phyloP scores from a whole-genome alignment of 2,329 filamentous ascomycete species.

The Penicillium hesseltinei region DNA sequence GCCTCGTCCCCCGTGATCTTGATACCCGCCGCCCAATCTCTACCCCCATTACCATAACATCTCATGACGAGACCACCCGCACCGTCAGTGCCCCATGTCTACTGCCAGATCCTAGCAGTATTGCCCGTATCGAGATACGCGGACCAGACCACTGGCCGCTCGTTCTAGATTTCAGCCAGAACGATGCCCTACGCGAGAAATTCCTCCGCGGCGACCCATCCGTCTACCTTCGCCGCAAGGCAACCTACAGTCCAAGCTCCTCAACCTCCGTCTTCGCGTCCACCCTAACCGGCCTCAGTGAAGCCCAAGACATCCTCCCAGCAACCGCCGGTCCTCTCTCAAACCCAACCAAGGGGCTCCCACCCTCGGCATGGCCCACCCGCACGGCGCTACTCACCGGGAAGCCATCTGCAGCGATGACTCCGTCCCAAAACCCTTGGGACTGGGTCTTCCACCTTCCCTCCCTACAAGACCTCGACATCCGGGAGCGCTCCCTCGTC shows the following conservation, averaged over 20 bases:
- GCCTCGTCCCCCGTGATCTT: conserved; percentile 82
- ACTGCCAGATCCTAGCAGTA: conserved; percentile 46
- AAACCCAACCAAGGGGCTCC: conserved; percentile 26
- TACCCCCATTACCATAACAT: conserved; percentile 66
- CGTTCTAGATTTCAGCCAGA: conserved; percentile 68
- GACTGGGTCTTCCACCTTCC: conserved; percentile 72
- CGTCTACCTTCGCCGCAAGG: conserved; percentile 69
- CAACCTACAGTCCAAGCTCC: conserved; percentile 61
- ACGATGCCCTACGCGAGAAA: conserved; percentile 60
- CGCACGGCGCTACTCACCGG: conserved; percentile 24
- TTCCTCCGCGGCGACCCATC: conserved; percentile 67
- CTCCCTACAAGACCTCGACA: conserved; percentile 53
- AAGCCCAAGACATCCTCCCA: conserved; percentile 49
- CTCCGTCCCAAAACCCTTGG: conserved; percentile 52
- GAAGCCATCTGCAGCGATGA: conserved; percentile 24
- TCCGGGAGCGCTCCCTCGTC: conserved; percentile 66
- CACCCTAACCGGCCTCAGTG: conserved; percentile 71
- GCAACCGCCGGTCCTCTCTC: conserved; percentile 24
- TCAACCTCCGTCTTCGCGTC: conserved; percentile 62
- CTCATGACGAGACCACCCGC: conserved; percentile 46
- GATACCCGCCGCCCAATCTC: conserved; percentile 77
- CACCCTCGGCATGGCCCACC: conserved; percentile 24
- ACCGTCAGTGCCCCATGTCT: conserved; percentile 56
- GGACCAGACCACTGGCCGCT: conserved; percentile 75
- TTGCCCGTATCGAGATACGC: conserved; percentile 39